These are phyloP conservation scores for Suillus hirtellus DNA, from an alignment of 768 basidiomycete species.

Conservation along the genomic window DNA sequence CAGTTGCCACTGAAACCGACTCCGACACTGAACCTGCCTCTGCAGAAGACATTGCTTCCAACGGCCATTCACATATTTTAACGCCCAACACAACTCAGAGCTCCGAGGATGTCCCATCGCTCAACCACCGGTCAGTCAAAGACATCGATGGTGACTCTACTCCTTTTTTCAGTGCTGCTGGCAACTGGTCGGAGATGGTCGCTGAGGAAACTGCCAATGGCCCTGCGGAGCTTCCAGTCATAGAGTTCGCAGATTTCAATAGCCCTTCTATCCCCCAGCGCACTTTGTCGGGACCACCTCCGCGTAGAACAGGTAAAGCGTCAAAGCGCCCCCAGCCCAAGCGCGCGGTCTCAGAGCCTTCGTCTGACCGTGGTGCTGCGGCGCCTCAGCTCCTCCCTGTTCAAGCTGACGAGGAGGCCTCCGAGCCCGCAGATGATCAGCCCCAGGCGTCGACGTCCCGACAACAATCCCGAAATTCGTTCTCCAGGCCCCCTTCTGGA, in stretches of 20 bases:
- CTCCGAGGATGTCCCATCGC: conserved; percentile 42
- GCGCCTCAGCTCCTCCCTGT: conserved; percentile 16
- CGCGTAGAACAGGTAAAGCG: conserved; percentile 45
- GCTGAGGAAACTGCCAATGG: conserved; percentile 67
- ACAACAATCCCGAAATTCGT: conserved; percentile 24
- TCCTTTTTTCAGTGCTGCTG: conserved; percentile 55
- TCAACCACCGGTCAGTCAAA: conserved; percentile 26
- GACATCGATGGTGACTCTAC: conserved; percentile 34
- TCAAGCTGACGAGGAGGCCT: conserved; percentile 16
- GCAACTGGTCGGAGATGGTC: conserved; percentile 86
- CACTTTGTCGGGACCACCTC: conserved; percentile 39
- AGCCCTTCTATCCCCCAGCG: conserved; percentile 33
- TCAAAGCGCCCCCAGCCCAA: conserved; percentile 37
- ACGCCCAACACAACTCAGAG: conserved; percentile 73
- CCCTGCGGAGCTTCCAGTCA: conserved; percentile 69
- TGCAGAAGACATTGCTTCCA: conserved; percentile 56
- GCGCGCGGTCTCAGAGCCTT: conserved; percentile 37
- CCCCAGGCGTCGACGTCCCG: conserved; percentile 43
- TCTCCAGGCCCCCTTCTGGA: conserved; percentile 42
- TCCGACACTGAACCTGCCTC: conserved; percentile 69
- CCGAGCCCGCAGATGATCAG: conserved; percentile 27
- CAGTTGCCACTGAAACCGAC: conserved; percentile 59
- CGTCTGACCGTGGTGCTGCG: conserved; percentile 25
- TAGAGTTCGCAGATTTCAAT: conserved; percentile 71
- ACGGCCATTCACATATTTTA: conserved; percentile 52